Base-by-base conservation (phyloP, 495 filamentous ascomycete genomes). In the Daldinia loculata region DNA sequence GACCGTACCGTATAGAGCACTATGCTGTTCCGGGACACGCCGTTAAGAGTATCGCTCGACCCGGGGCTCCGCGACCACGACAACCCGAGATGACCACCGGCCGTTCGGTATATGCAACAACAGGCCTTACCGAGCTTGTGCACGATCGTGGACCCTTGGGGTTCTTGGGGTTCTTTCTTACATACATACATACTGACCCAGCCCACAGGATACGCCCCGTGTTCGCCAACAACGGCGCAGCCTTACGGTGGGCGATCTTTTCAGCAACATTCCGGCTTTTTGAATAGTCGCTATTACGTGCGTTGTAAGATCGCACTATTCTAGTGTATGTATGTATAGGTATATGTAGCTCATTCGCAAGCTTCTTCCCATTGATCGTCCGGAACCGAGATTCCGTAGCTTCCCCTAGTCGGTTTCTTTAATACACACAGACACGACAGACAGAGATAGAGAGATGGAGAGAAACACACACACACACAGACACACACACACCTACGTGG, bases 11-110 rank as follows among this genome's bases (percentile, higher is more conserved):
- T 53, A 55, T 61, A 38, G 51, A 56, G 38, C 32, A 39, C 38
- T 32, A 61, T 61, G 48, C 53, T 52, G 29, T 66, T 53, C 63
- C 69, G 69, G 63, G 15, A 52, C 53, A 67, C 63, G 29, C 69
- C 69, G 69, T 53, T 14, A 24, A 48, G 30, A 17, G 60, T 15
- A 19, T 36, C 26, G 22, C 45, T 53, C 17, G 2, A 19, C 45
- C 68, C 69, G 69, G 69, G 66, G 63, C 63, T 71, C 58, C 63
- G 69, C 63, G 63, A 26, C 11, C 62, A 45, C 24, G 17, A 45
- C 38, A 27, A 57, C 9, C 50, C 50, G 56, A 64, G 36, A 51
- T 34, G 22, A 56, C 17, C 52, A 34, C 69, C 62, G 68, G 63
- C 63, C 57, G 63, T 22, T 58, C 69, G 69, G 69, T 58, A 67